These are phyloP conservation scores for Hortiboletus campestris DNA, from an alignment of 768 basidiomycete species.

Conservation along the genomic window DNA sequence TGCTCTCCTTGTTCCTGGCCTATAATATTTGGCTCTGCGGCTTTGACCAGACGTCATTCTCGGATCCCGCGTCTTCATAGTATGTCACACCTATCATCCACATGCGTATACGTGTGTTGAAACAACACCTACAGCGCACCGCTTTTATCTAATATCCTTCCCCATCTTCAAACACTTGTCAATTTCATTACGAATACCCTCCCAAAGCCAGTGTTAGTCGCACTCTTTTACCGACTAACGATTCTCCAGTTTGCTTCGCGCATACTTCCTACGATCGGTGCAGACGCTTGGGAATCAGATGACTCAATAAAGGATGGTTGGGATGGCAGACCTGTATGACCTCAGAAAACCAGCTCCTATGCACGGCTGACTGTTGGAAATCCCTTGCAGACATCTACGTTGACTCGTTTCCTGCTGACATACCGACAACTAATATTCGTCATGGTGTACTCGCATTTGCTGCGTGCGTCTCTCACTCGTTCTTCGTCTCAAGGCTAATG, in stretches of 20 bases:
- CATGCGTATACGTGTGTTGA: slow-evolving; percentile 7
- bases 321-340: slow-evolving; percentile 65
- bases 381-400: slow-evolving; percentile 60
- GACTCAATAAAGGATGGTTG: slow-evolving; percentile 61
- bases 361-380: slow-evolving; percentile 9
- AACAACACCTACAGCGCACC: slow-evolving; percentile 53
- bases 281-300: slow-evolving; percentile 74
- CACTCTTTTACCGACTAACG: slow-evolving; percentile 72
- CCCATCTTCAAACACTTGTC: slow-evolving; percentile 73
- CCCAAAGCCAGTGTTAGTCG: slow-evolving; percentile 79
- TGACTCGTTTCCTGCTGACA: slow-evolving; percentile 72
- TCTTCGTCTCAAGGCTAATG: neutral
- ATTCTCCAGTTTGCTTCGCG: slow-evolving; percentile 80
- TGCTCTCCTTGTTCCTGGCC: slow-evolving; percentile 83
- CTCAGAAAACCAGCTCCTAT: neutral
- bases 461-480: slow-evolving; percentile 50
- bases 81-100: slow-evolving; percentile 37
- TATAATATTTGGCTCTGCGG: slow-evolving; percentile 91
- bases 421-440: slow-evolving; percentile 85
- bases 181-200: slow-evolving; percentile 85
- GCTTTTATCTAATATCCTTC: slow-evolving; percentile 73
- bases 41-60: slow-evolving; percentile 70
- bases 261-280: slow-evolving; percentile 82
- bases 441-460: slow-evolving; percentile 82
- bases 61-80: slow-evolving; percentile 76